These are phyloP conservation scores for Amaranthus tricolor DNA, from an alignment of 179 eudicot species.

Conservation along the genomic window DNA sequence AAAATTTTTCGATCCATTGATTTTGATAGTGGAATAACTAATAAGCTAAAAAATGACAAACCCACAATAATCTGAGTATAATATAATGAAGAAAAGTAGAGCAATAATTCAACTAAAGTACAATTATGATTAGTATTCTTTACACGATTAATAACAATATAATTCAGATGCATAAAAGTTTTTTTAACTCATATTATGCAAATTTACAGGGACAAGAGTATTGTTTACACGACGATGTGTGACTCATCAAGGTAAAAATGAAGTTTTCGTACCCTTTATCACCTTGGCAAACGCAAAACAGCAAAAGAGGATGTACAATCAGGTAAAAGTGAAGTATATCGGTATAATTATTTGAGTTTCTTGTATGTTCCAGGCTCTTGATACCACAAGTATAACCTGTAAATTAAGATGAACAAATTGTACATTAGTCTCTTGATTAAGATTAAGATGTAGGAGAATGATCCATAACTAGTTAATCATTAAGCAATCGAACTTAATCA, in stretches of 20 bases:
- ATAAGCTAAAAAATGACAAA: neutral
- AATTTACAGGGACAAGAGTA: neutral
- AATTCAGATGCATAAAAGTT: no score
- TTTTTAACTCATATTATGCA: no score
- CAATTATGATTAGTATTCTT: neutral
- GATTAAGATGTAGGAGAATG: no score
- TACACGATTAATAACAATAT: no score
- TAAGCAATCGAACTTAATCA: neutral
- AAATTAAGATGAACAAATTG: no score
- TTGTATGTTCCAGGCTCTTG: no score
- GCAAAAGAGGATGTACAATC: conserved; percentile 3
- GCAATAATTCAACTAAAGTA: neutral
- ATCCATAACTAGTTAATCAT: neutral
- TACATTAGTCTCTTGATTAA: no score
- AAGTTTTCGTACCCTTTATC: no score
- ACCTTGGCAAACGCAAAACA: neutral
- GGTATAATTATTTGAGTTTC: no score
- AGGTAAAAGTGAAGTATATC: no score
- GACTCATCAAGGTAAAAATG: neutral
- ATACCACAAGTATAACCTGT: no score
- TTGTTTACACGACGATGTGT: neutral
- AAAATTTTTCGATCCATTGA: no score
- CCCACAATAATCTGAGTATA: neutral
- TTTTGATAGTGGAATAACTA: neutral
- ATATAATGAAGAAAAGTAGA: neutral